phyloP scores from a whole-genome alignment of 768 basidiomycete genomes.

The Gelatoporia subvermispora region DNA sequence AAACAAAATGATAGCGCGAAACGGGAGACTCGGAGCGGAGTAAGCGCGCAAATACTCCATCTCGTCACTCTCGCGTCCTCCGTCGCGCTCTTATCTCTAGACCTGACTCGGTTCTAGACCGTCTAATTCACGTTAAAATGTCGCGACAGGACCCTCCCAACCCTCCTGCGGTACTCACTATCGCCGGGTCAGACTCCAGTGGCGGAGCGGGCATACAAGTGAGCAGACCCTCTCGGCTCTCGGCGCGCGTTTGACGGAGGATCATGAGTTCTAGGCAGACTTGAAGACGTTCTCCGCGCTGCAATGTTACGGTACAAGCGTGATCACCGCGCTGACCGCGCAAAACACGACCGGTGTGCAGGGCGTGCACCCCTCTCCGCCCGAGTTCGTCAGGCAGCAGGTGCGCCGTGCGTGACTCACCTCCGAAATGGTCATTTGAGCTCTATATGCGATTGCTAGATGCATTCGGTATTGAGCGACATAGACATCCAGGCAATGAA shows the following conservation, averaged over 20 bases:
- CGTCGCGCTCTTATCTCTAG: too few relatives aligned
- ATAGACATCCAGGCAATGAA: slow-evolving; percentile 72
- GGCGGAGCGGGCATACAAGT: slow-evolving; percentile 92
- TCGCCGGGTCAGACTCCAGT: slow-evolving; percentile 77
- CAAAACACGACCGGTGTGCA: slow-evolving; percentile 88
- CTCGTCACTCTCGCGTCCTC: too few relatives aligned
- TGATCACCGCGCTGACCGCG: slow-evolving; percentile 80
- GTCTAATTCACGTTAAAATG: too few relatives aligned
- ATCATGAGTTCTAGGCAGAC: slow-evolving; percentile 55
- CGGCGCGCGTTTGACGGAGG: background rate
- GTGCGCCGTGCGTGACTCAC: slow-evolving; percentile 30
- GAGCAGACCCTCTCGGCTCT: slow-evolving; percentile 6
- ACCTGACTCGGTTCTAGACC: too few relatives aligned
- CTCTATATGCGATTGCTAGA: slow-evolving; percentile 34
- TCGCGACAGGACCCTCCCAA: too few relatives aligned
- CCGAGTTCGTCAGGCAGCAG: slow-evolving; percentile 72
- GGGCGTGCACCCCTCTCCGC: slow-evolving; percentile 60
- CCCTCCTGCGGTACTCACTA: slow-evolving; percentile 49
- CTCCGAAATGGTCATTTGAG: background rate
- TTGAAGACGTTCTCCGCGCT: slow-evolving; percentile 79
- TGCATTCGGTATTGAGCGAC: slow-evolving; percentile 67
- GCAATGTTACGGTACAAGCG: slow-evolving; percentile 75
- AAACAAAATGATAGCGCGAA: too few relatives aligned
- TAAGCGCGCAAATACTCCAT: too few relatives aligned
- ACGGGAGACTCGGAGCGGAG: too few relatives aligned